Evolutionary conservation across 2,329 filamentous ascomycete species (phyloP), one percentile per base, ranked within the genome.

Genomic region (Canariomyces notabilis): DNA sequence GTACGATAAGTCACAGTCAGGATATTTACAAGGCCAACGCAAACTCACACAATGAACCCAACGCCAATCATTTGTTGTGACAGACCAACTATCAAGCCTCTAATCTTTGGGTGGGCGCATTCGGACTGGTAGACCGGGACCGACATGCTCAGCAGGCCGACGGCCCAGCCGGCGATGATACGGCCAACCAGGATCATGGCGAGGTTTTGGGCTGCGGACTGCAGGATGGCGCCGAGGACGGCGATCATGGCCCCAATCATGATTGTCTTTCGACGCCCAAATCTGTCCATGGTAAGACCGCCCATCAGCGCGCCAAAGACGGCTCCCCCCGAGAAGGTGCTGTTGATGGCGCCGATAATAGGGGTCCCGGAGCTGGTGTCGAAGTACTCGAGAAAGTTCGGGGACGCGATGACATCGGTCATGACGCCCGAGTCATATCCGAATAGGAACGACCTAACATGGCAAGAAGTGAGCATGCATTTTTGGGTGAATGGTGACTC

Each of bases 301-400:
- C 70, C 74, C 65, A 74, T 73, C 36, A 78, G 61, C 18, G 73
- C 67, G 3, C 75, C 75, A 52, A 78, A 72, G 4, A 75, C 67
- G 46, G 75, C 75, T 19, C 75, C 75, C 2, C 75, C 75, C 2
- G 69, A 72, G 55, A 83, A 83, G 19, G 80, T 82, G 48, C 78
- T 79, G 57, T 81, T 79, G 59, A 83, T 77, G 16, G 79, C 79
- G 9, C 80, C 80, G 46, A 82, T 68, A 41, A 80, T 74, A 5
- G 74, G 65, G 56, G 70, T 5, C 7, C 48, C 48, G 73, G 66
- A 68, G 20, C 75, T 70, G 4, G 75, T 76, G 32, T 79, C 65
- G 64, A 84, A 83, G 58, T 75, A 79, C 1, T 59, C 48, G 15
- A 82, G 69, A 60, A 83, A 83, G 55, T 78, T 67, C 21, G 69